Evolutionary conservation across 2,329 filamentous ascomycete species (phyloP).

Genomic region (Clonostachys byssicola): DNA sequence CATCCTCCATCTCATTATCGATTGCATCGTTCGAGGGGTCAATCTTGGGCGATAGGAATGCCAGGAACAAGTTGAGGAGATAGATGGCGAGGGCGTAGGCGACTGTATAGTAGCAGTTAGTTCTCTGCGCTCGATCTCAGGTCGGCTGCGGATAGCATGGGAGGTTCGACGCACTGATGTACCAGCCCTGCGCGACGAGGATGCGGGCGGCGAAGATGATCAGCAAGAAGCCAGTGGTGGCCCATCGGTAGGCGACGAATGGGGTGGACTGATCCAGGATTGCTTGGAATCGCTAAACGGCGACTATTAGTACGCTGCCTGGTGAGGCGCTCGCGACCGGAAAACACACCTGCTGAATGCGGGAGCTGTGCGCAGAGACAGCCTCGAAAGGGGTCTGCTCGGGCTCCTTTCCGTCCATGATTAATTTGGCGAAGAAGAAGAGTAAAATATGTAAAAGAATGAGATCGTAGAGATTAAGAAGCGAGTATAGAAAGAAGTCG

Average conservation of each 20-base stretch:
- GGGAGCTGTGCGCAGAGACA: slow-evolving; percentile 80
- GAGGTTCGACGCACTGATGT: slow-evolving; percentile 68
- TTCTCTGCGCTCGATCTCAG: slow-evolving; percentile 1
- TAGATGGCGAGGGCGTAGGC: slow-evolving; percentile 98
- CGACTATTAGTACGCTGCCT: slow-evolving; percentile 7
- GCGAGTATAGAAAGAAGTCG: too few species aligned
- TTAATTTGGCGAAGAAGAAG: slow-evolving; percentile 1
- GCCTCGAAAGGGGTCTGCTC: slow-evolving; percentile 90
- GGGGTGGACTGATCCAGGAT: slow-evolving; percentile 93
- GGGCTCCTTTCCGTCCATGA: slow-evolving; percentile 82
- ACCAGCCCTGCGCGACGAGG: slow-evolving; percentile 93
- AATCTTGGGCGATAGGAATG: slow-evolving; percentile 97
- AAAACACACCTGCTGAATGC: slow-evolving; percentile 63
- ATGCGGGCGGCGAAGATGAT: slow-evolving; percentile 85
- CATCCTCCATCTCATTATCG: slow-evolving; percentile 96
- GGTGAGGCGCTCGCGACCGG: slow-evolving; percentile 3
- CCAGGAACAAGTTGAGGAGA: slow-evolving; percentile 97
- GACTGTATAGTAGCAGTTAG: slow-evolving; percentile 47
- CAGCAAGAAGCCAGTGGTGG: slow-evolving; percentile 72
- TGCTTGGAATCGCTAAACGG: slow-evolving; percentile 78
- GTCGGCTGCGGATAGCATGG: not conserved
- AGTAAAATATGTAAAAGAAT: not conserved
- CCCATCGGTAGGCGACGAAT: slow-evolving; percentile 85
- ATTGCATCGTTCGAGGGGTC: slow-evolving; percentile 88
- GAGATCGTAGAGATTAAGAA: not conserved